phyloP scores from a whole-genome alignment of 208 protist species.

The Crithidia acanthocephali region DNA sequence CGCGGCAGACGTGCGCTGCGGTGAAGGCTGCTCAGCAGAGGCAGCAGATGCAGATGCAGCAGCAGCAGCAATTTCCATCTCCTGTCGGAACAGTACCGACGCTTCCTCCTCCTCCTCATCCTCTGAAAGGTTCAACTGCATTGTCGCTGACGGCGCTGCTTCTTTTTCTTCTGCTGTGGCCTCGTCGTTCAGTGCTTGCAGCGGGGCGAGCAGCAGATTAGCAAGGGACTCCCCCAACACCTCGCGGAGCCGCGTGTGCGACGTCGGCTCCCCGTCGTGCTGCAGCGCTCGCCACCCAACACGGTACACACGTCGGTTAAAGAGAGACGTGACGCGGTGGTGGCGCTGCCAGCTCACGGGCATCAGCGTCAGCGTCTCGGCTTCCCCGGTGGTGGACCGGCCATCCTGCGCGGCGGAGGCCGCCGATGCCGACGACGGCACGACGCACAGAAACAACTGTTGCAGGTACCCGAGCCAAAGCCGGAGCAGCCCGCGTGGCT shows the following conservation, averaged over 20 bases:
- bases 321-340: slow-evolving; percentile 28
- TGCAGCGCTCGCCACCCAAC: slow-evolving; percentile 53
- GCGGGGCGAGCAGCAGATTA: slow-evolving; percentile 66
- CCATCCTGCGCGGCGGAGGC: not conserved
- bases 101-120: not conserved
- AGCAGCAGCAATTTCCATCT: not conserved
- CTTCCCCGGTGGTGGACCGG: slow-evolving; percentile 16
- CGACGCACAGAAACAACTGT: slow-evolving; percentile 67
- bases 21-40: not conserved
- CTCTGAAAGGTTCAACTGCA: not conserved
- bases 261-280: slow-evolving; percentile 37
- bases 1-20: slow-evolving; percentile 16
- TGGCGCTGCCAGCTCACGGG: slow-evolving; percentile 46
- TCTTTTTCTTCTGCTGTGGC: no score
- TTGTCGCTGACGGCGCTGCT: no score
- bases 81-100: no score
- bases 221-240: slow-evolving; percentile 72
- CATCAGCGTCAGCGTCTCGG: slow-evolving; percentile 53
- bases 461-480: slow-evolving; percentile 76
- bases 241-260: slow-evolving; percentile 69
- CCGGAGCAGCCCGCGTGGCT: slow-evolving; percentile 59
- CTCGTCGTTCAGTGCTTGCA: slow-evolving; percentile 33
- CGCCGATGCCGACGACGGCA: slow-evolving; percentile 35
- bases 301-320: slow-evolving; percentile 37
- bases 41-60: not conserved